Percentiles rank a stretch among this genome's conserved stretches.
These are phyloP conservation scores for Salvia splendens DNA, from an alignment of 257 asterid genomes.

Conservation along the genomic window DNA sequence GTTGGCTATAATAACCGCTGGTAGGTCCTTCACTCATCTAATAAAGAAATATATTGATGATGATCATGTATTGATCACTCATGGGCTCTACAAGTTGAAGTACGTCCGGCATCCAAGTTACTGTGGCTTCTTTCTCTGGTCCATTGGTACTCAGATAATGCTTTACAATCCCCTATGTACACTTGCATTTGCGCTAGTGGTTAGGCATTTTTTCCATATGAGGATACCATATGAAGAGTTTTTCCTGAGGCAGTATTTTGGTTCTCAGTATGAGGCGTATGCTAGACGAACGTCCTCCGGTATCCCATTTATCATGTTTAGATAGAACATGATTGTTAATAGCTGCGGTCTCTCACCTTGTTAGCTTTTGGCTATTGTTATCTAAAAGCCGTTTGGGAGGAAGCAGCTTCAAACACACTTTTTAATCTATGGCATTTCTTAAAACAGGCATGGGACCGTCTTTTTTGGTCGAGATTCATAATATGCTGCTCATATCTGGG, in stretches of 20 bases:
- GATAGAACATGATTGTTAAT: neutral
- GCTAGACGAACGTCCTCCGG: slow-evolving; percentile 66
- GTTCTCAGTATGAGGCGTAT: slow-evolving; percentile 64
- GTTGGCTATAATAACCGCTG: slow-evolving; percentile 83
- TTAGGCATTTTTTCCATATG: slow-evolving; percentile 69
- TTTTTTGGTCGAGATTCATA: neutral
- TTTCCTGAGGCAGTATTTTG: slow-evolving; percentile 80
- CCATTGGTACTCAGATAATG: slow-evolving; percentile 69
- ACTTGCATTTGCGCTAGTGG: slow-evolving; percentile 60
- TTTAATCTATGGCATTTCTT: neutral
- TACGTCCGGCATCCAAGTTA: slow-evolving; percentile 82
- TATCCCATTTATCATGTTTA: slow-evolving; percentile 50
- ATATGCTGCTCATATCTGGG: neutral
- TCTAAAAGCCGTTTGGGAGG: neutral
- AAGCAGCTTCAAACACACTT: neutral
- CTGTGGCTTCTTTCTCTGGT: slow-evolving; percentile 62
- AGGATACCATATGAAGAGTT: slow-evolving; percentile 85
- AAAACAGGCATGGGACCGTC: too few relatives aligned
- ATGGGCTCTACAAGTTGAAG: slow-evolving; percentile 66
- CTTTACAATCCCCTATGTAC: slow-evolving; percentile 78
- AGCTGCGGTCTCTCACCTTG: slow-evolving; percentile 7
- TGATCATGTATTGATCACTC: slow-evolving; percentile 67
- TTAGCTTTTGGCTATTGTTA: slow-evolving; percentile 1
- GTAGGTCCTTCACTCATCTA: slow-evolving; percentile 81
- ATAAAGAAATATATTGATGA: slow-evolving; percentile 68